Percentiles rank a stretch among this genome's conserved stretches.
Conservation (phyloP, 495 filamentous ascomycete species). For the Neurospora pannonica region DNA sequence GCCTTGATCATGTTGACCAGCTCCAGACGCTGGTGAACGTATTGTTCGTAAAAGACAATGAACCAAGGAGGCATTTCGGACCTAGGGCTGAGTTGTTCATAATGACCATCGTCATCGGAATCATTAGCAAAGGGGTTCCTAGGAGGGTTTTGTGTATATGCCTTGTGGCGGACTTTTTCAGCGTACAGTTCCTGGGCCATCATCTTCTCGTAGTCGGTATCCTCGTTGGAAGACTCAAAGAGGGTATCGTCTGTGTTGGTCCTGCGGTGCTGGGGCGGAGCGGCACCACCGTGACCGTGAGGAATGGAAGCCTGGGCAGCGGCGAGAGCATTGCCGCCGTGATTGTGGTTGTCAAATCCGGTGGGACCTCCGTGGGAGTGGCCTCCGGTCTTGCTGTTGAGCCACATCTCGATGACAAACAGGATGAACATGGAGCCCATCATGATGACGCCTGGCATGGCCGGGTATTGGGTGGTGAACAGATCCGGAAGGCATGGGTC, state of each 20-base stretch:
- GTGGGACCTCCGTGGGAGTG: conserved; percentile 41
- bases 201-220: conserved; percentile 31
- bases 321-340: conserved; percentile 8
- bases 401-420: conserved; percentile 49
- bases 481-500: conserved; percentile 51
- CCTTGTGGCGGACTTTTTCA: conserved; percentile 12
- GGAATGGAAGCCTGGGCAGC: neutral
- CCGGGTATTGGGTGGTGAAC: conserved; percentile 46
- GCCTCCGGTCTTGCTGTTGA: conserved; percentile 40
- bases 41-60: conserved; percentile 46
- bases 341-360: conserved; percentile 23
- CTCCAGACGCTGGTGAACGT: conserved; percentile 42
- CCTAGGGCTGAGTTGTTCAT: conserved; percentile 9
- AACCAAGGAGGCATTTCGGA: conserved; percentile 49
- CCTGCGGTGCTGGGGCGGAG: conserved; percentile 17
- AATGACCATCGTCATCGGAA: conserved; percentile 6
- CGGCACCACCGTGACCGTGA: neutral
- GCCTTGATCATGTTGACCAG: conserved; percentile 37
- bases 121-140: conserved; percentile 17
- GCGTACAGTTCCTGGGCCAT: conserved; percentile 30
- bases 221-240: conserved; percentile 21
- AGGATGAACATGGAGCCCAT: conserved; percentile 47
- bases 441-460: conserved; percentile 50
- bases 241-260: conserved; percentile 17
- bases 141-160: neutral